Base-by-base conservation (phyloP, 495 filamentous ascomycete species). In the Xylaria bambusicola region DNA sequence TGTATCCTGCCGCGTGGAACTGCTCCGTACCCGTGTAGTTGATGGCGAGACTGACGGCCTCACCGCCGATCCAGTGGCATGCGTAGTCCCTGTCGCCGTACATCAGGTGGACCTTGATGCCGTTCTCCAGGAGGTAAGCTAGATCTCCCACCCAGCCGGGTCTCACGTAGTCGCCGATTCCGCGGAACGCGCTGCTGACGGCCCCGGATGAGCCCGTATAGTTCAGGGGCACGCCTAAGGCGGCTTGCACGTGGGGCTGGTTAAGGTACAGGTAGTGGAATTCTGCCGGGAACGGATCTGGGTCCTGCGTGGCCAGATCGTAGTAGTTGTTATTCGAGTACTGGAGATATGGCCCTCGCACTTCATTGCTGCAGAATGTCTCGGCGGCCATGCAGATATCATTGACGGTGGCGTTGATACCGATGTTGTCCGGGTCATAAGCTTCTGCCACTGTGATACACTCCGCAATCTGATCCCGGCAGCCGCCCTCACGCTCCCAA, bases 181-280 rank as follows among this genome's bases (percentile, higher is more conserved):
- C 60, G 0, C 66, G 62, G 63, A 89, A 89, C 2, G 75, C 84
- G 12, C 61, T 24, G 24, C 76, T 76, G 3, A 87, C 85, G 42
- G 76, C 73, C n/a, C 68, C 53, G n/a, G 73, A 78, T 5, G 77
- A 80, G 40, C 80, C 67, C 8, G 88, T 88, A 69, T 73, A 90
- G 64, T 91, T 91, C 33, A 88, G 67, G 0, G 82, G 85, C 0
- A 84, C 81, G 8, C 88, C 88, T 23, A 91, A 78, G 0, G 86
- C 86, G 2, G 71, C 64, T 62, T 88, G 86, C 4, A 91, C 84
- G 54, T 80, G 82, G 29, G 80, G 76, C 52, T 86, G 82, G 61
- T 82, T 87, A 53, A 90, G 69, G 65, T 81, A 90, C 17, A 82
- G 84, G 9, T 80, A 56, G 62, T 77, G 86, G 62, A 81, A 87